These are phyloP conservation scores for Coffea canephora DNA, from an alignment of 257 asterid species.

Conservation along the genomic window DNA sequence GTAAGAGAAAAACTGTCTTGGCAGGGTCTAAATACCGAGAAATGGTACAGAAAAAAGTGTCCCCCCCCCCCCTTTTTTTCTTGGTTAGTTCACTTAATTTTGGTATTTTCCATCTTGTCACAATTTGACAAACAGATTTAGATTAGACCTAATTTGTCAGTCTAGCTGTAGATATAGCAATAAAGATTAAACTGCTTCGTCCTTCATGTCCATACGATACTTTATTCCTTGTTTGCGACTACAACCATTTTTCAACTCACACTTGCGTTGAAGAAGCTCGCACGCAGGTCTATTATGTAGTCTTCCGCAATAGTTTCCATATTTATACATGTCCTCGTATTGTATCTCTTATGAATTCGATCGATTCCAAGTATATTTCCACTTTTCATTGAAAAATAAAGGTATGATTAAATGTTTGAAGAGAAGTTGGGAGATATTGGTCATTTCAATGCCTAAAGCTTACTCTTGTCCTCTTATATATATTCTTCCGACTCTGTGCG, in stretches of 20 bases:
- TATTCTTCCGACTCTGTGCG: slow-evolving; percentile 16
- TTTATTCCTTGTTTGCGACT: neutral
- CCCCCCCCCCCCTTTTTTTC: too few relatives aligned
- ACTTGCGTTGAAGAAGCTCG: neutral
- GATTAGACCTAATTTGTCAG: neutral
- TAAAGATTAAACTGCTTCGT: neutral
- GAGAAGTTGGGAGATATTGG: slow-evolving; percentile 24
- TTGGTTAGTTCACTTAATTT: neutral
- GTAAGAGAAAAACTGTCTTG: neutral
- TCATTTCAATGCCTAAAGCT: slow-evolving; percentile 28
- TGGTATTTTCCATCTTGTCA: neutral
- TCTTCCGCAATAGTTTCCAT: neutral
- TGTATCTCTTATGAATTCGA: neutral
- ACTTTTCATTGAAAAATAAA: neutral
- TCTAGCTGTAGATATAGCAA: neutral
- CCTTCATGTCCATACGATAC: neutral
- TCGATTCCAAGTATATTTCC: neutral
- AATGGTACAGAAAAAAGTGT: neutral
- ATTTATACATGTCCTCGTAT: neutral
- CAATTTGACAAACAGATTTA: neutral
- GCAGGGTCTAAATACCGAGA: neutral
- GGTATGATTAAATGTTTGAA: neutral
- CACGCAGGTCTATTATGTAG: neutral
- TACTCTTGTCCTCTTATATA: slow-evolving; percentile 31
- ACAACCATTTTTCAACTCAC: neutral